These are phyloP conservation scores for Dimocarpus longan DNA, from an alignment of 345 rosid genomes.

Conservation along the genomic window DNA sequence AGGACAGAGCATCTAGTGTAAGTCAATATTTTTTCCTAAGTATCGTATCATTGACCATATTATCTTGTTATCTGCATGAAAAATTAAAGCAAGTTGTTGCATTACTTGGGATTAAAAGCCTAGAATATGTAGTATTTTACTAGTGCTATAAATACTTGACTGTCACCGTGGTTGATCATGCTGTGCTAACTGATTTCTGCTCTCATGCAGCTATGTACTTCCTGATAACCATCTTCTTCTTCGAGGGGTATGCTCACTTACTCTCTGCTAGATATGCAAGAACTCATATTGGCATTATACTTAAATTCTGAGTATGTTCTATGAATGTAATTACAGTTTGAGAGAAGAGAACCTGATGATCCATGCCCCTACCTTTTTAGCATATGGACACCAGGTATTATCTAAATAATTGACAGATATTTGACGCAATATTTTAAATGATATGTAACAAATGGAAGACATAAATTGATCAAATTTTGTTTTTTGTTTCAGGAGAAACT, in stretches of 20 bases:
- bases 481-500: constrained; percentile 47
- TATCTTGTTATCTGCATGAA: too few relatives aligned
- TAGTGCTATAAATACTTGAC: not conserved
- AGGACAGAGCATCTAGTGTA: constrained; percentile 72
- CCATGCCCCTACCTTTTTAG: constrained; percentile 60
- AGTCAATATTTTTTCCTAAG: constrained; percentile 27
- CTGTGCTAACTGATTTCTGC: not conserved
- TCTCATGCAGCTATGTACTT: constrained; percentile 55
- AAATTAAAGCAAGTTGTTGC: too few relatives aligned
- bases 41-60: not conserved
- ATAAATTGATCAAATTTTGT: not conserved
- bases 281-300: not conserved
- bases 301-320: not conserved
- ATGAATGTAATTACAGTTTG: constrained; percentile 37
- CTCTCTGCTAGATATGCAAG: not conserved
- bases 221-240: constrained; percentile 56
- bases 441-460: not conserved
- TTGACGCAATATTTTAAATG: not conserved
- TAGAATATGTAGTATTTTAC: not conserved
- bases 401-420: not conserved
- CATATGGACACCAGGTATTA: constrained; percentile 60
- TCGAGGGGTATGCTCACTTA: constrained; percentile 36
- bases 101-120: not conserved
- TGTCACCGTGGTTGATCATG: not conserved
- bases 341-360: constrained; percentile 50